Evolutionary conservation across 2,329 filamentous ascomycete species (phyloP).

Genomic region (Lasiodiplodia sp.): DNA sequence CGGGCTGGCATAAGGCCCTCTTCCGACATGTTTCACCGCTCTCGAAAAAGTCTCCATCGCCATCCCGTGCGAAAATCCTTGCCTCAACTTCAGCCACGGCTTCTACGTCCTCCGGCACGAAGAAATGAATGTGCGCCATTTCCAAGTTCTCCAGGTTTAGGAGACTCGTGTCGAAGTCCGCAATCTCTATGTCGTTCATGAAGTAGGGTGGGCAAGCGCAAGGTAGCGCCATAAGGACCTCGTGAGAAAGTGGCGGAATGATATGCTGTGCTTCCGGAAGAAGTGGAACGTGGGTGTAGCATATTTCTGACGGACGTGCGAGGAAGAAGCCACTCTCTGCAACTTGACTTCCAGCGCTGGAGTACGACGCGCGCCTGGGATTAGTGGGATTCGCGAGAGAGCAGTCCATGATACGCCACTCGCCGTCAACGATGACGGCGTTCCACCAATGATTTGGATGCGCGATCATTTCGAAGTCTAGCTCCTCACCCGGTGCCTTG

Average conservation of each 20-base stretch:
- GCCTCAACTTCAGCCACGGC: constrained; percentile 92
- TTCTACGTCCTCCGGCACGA: constrained; percentile 88
- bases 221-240: constrained; percentile 85
- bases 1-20: constrained; percentile 85
- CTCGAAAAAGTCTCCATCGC: constrained; percentile 92
- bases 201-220: constrained; percentile 89
- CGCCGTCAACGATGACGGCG: constrained; percentile 86
- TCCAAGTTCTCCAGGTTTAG: constrained; percentile 89
- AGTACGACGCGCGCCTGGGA: constrained; percentile 79
- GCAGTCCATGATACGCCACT: constrained; percentile 97
- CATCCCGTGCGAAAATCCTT: constrained; percentile 78
- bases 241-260: constrained; percentile 84
- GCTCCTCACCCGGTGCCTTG: constrained; percentile 80
- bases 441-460: constrained; percentile 98
- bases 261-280: constrained; percentile 90
- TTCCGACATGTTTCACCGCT: constrained; percentile 87
- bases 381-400: constrained; percentile 91
- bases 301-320: constrained; percentile 84
- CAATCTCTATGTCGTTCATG: constrained; percentile 78
- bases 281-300: constrained; percentile 94
- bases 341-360: constrained; percentile 69
- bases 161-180: constrained; percentile 89
- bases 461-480: constrained; percentile 81
- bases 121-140: constrained; percentile 87
- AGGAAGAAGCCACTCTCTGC: constrained; percentile 96